These are phyloP conservation scores for Nothophoma quercina DNA, from an alignment of 2,329 filamentous ascomycete species.

Conservation along the genomic window DNA sequence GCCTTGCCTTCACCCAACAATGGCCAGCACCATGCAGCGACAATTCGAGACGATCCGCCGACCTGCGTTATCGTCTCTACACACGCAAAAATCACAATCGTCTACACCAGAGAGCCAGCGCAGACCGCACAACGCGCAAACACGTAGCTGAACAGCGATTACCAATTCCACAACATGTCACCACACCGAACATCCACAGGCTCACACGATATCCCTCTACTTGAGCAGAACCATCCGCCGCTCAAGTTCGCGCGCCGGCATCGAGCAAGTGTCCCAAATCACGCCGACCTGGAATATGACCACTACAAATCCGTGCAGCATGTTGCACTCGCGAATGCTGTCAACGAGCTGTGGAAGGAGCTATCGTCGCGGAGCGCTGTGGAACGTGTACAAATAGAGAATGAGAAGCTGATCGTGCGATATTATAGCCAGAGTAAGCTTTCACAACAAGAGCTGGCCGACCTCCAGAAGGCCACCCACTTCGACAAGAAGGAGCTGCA, in stretches of 20 bases:
- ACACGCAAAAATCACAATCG: slow-evolving; percentile 2
- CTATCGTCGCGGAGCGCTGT: slow-evolving; percentile 33
- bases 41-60: slow-evolving; percentile 2
- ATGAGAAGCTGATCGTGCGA: slow-evolving; percentile 44
- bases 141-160: slow-evolving; percentile 15
- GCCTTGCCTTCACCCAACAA: slow-evolving; percentile 29
- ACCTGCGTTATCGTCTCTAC: slow-evolving; percentile 18
- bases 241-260: slow-evolving; percentile 45
- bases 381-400: slow-evolving; percentile 33
- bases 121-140: slow-evolving; percentile 16
- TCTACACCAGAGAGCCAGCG: slow-evolving; percentile 4
- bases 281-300: slow-evolving; percentile 33
- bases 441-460: slow-evolving; percentile 91
- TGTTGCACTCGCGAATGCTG: slow-evolving; percentile 37
- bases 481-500: slow-evolving; percentile 99
- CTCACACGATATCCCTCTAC: slow-evolving; percentile 31
- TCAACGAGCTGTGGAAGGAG: slow-evolving; percentile 32
- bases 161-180: slow-evolving; percentile 6
- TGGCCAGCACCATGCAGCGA: slow-evolving; percentile 9
- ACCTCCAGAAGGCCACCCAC: slow-evolving; percentile 95
- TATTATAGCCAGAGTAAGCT: slow-evolving; percentile 90
- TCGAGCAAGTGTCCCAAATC: slow-evolving; percentile 29
- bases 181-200: slow-evolving; percentile 25
- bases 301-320: slow-evolving; percentile 34
- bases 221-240: slow-evolving; percentile 31